These are phyloP conservation scores for Podila minutissima DNA, from an alignment of 192 early-diverging fungal species.

Conservation along the genomic window DNA sequence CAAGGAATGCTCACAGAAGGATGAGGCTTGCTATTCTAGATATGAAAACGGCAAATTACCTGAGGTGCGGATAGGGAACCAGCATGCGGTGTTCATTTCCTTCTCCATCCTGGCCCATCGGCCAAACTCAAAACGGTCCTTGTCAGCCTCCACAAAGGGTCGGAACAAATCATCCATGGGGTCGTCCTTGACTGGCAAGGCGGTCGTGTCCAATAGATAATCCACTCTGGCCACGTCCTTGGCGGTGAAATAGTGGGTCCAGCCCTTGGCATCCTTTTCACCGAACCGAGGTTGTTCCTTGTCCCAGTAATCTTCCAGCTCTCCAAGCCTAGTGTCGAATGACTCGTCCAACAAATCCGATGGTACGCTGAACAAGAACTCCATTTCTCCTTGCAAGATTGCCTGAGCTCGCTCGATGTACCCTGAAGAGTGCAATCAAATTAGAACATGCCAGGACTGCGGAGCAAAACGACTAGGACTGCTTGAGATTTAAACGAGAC, in stretches of 20 bases:
- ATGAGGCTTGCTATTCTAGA: not conserved
- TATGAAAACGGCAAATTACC: constrained; percentile 12
- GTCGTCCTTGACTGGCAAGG: constrained; percentile 4
- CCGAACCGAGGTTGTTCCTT: constrained; percentile 64
- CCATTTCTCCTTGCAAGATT: constrained; percentile 60
- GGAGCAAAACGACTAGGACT: not conserved
- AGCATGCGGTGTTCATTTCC: constrained; percentile 12
- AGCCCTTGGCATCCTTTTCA: constrained; percentile 62
- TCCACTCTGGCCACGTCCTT: constrained; percentile 38
- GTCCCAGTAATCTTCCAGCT: constrained; percentile 64
- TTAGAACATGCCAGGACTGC: not conserved
- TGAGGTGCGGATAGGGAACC: constrained; percentile 45
- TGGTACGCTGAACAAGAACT: constrained; percentile 58
- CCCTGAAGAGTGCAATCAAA: constrained; percentile 27
- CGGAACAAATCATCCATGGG: constrained; percentile 19
- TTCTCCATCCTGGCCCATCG: constrained; percentile 51
- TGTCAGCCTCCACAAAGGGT: constrained; percentile 30
- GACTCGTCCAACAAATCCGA: constrained; percentile 29
- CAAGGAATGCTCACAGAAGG: not conserved
- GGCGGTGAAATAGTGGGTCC: constrained; percentile 54
- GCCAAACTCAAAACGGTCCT: constrained; percentile 23
- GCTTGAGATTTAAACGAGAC: not conserved
- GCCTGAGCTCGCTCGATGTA: constrained; percentile 61
- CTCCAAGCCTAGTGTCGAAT: constrained; percentile 49
- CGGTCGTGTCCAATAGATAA: constrained; percentile 11